Evolutionary conservation across 2,329 filamentous ascomycete species (phyloP).

Genomic region (Zymoseptoria ardabiliae): DNA sequence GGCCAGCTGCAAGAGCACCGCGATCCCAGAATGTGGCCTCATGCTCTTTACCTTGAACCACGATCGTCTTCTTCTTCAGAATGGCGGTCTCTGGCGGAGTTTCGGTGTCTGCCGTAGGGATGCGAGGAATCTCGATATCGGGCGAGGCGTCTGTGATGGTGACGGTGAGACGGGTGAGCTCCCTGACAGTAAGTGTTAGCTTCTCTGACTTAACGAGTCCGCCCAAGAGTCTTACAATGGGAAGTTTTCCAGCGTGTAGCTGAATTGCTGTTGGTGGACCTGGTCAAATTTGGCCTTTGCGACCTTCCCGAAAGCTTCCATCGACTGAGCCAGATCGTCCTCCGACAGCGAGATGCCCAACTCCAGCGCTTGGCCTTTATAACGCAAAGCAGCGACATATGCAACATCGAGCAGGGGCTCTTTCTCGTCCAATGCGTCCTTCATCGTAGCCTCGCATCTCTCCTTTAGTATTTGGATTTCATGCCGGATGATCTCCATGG

Average conservation of each 20-base stretch:
- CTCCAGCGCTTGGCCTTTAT: slow-evolving; percentile 23
- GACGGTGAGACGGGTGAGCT: slow-evolving; percentile 21
- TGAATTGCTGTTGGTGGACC: slow-evolving; percentile 22
- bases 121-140: slow-evolving; percentile 20
- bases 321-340: slow-evolving; percentile 15
- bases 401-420: slow-evolving; percentile 12
- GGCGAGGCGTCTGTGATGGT: slow-evolving; percentile 19
- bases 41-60: slow-evolving; percentile 20
- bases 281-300: slow-evolving; percentile 19
- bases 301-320: slow-evolving; percentile 19
- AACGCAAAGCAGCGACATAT: slow-evolving; percentile 20
- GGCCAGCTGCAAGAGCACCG: slow-evolving; percentile 17
- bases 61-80: slow-evolving; percentile 19
- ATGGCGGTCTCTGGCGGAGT: slow-evolving; percentile 17
- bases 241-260: slow-evolving; percentile 23
- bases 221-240: slow-evolving; percentile 4
- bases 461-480: slow-evolving; percentile 15
- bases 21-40: slow-evolving; percentile 21
- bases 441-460: slow-evolving; percentile 18
- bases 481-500: slow-evolving; percentile 18
- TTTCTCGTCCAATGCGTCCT: slow-evolving; percentile 14
- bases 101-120: slow-evolving; percentile 13
- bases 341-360: slow-evolving; percentile 16
- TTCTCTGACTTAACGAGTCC: not conserved
- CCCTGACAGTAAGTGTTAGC: not conserved